A percentile compares a stretch with the other conserved stretches of the same genome.
These are phyloP conservation scores for Fusarium abutilonis DNA, from an alignment of 2,329 filamentous ascomycete genomes.

Conservation along the genomic window DNA sequence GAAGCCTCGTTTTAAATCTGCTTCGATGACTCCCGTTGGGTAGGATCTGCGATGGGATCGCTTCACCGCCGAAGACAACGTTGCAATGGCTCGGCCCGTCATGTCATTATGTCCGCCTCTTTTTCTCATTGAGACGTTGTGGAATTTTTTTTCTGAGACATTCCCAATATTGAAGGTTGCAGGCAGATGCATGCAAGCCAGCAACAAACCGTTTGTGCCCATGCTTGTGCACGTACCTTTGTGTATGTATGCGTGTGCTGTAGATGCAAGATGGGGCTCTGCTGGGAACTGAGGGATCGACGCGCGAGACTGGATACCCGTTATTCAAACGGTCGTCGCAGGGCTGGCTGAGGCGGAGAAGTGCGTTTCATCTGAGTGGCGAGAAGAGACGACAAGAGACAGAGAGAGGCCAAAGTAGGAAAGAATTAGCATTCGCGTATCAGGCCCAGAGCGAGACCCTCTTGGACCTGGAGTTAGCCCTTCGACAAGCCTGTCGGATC, in stretches of 20 bases:
- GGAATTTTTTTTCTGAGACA: not conserved
- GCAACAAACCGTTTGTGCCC: conserved; percentile 23
- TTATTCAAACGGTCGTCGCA: conserved; percentile 26
- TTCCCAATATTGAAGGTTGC: conserved; percentile 14
- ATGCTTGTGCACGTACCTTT: conserved; percentile 28
- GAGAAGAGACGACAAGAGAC: conserved; percentile 21
- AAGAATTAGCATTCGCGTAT: conserved; percentile 23
- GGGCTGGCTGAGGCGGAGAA: conserved; percentile 25
- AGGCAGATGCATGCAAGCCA: conserved; percentile 34
- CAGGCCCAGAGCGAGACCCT: conserved; percentile 9
- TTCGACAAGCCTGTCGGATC: conserved; percentile 29
- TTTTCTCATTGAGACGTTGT: not conserved
- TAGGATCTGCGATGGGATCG: conserved; percentile 8
- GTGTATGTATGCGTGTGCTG: conserved; percentile 7
- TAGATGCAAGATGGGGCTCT: conserved; percentile 40
- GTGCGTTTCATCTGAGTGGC: conserved; percentile 40
- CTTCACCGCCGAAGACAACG: conserved; percentile 30
- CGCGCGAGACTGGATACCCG: conserved; percentile 17
- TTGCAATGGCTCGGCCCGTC: conserved; percentile 17
- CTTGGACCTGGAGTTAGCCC: conserved; percentile 26
- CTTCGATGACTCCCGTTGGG: conserved; percentile 13
- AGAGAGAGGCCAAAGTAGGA: conserved; percentile 7
- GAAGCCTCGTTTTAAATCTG: conserved; percentile 32
- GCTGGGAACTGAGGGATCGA: conserved; percentile 25
- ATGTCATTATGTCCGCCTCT: conserved; percentile 4